Evolutionary conservation across 352 stramenopile species (phyloP).

Genomic region (Phytophthora foliorum): DNA sequence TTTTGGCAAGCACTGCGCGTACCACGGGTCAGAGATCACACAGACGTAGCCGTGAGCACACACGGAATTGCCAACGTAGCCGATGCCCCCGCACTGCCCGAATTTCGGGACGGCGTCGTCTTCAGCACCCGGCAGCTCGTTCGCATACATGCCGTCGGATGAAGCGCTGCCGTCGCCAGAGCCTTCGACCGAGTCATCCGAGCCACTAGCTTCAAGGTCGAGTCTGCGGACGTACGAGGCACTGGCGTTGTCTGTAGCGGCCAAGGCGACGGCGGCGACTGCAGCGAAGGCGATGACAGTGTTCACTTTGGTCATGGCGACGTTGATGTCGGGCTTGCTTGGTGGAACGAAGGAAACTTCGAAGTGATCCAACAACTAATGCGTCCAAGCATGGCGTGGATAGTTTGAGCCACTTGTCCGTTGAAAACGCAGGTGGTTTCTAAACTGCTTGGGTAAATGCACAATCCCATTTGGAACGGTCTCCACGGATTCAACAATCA

Average conservation of each 20-base stretch:
- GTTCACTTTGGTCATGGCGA: conserved; percentile 16
- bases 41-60: conserved; percentile 41
- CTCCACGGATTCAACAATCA: neutral
- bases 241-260: neutral
- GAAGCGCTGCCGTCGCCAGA: conserved; percentile 18
- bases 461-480: conserved; percentile 22
- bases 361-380: conserved; percentile 13
- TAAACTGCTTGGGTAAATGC: neutral
- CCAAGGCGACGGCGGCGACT: conserved; percentile 9
- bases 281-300: conserved; percentile 7
- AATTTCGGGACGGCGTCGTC: conserved; percentile 30
- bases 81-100: conserved; percentile 38
- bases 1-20: conserved; percentile 51
- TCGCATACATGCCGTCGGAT: neutral
- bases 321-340: neutral
- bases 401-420: neutral
- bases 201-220: conserved; percentile 11
- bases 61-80: conserved; percentile 21
- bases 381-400: neutral
- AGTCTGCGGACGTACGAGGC: conserved; percentile 23
- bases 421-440: conserved; percentile 16
- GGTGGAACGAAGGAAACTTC: conserved; percentile 16
- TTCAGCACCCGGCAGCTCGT: conserved; percentile 22
- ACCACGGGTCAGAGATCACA: conserved; percentile 46
- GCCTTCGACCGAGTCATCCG: conserved; percentile 10